These are phyloP conservation scores for Heliamphora exappendiculata DNA, from an alignment of 148 eudicot genomes.

Conservation along the genomic window DNA sequence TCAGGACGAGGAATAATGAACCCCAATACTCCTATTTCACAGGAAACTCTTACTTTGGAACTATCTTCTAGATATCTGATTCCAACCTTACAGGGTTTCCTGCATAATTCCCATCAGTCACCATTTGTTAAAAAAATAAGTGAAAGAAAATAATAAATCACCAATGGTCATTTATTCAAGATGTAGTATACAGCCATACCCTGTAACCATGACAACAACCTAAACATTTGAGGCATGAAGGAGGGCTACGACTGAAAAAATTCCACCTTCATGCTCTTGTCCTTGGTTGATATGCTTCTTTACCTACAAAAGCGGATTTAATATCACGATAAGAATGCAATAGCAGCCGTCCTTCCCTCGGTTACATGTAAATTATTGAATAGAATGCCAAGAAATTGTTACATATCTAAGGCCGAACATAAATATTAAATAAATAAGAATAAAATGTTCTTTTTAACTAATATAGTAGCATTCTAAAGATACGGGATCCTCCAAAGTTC, in stretches of 20 bases:
- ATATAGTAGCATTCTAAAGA: background rate
- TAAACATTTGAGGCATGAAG: conserved; percentile 93
- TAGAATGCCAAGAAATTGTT: background rate
- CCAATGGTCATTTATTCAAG: background rate
- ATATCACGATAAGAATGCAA: background rate
- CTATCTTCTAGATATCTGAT: conserved; percentile 69
- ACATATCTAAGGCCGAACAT: background rate
- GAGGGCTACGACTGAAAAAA: conserved; percentile 89
- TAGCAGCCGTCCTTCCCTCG: background rate
- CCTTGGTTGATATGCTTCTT: conserved; percentile 98
- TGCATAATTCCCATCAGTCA: conserved; percentile 24
- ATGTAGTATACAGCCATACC: conserved; percentile 30
- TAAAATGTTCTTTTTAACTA: background rate
- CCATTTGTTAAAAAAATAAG: background rate
- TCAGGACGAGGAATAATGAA: conserved; percentile 90
- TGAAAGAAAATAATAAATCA: background rate
- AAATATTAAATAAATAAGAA: background rate
- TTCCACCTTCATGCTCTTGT: conserved; percentile 98
- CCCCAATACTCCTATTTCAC: conserved; percentile 82
- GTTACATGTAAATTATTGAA: conserved; percentile 4
- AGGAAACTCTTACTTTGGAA: conserved; percentile 54
- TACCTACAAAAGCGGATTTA: conserved; percentile 40
- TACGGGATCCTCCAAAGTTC: background rate
- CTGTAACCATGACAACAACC: conserved; percentile 81
- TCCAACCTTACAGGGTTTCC: conserved; percentile 79